These are phyloP conservation scores for Penicillium egyptiacum DNA, from an alignment of 495 filamentous ascomycete genomes.

Conservation along the genomic window DNA sequence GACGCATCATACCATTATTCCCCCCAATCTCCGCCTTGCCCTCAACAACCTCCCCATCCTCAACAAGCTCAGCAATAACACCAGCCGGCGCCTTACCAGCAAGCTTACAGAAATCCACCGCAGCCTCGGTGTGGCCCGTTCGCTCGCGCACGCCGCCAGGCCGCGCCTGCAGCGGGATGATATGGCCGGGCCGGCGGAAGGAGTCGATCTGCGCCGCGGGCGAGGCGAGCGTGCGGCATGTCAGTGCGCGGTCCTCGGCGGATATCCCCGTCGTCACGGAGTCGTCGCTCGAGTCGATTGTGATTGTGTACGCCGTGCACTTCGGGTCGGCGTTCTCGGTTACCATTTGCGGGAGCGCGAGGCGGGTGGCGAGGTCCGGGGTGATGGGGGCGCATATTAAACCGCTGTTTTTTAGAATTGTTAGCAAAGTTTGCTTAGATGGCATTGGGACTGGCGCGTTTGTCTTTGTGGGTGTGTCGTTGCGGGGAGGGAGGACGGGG, in stretches of 20 bases:
- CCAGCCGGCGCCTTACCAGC: conserved; percentile 71
- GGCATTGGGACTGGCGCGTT: not conserved
- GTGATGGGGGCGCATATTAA: conserved; percentile 85
- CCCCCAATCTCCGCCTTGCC: conserved; percentile 55
- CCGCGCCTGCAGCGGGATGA: conserved; percentile 79
- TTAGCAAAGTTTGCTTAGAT: not conserved
- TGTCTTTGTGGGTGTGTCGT: not conserved
- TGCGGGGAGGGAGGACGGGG: not conserved
- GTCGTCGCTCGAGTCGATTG: conserved; percentile 72
- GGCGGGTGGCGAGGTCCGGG: conserved; percentile 60
- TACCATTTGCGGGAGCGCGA: conserved; percentile 90
- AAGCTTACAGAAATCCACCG: conserved; percentile 79
- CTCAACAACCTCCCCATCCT: conserved; percentile 68
- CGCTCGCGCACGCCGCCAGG: conserved; percentile 78
- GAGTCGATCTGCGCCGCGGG: conserved; percentile 52
- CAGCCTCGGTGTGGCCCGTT: conserved; percentile 89
- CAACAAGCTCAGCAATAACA: conserved; percentile 85
- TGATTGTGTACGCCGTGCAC: conserved; percentile 86
- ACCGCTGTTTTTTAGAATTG: conserved; percentile 53
- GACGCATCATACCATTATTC: conserved; percentile 84
- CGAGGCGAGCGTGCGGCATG: conserved; percentile 76
- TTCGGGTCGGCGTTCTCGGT: conserved; percentile 77
- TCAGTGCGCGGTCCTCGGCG: conserved; percentile 81
- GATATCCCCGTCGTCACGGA: conserved; percentile 86
- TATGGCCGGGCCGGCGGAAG: conserved; percentile 85